phyloP scores from a whole-genome alignment of 2,329 filamentous ascomycete genomes.

The Teratosphaeria gauchensis region DNA sequence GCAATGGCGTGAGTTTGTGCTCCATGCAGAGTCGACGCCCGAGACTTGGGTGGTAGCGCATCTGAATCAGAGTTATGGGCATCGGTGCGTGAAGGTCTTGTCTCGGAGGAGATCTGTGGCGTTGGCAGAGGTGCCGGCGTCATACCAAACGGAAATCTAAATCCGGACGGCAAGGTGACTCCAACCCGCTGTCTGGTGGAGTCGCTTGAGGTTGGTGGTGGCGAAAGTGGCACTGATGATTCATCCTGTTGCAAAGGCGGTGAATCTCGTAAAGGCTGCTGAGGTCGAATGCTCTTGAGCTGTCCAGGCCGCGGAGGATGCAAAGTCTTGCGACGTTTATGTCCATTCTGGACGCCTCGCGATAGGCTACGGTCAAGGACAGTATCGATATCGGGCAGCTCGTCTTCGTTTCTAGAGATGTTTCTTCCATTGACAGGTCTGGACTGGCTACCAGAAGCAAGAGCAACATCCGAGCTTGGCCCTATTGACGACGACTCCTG shows the following conservation, averaged over 20 bases:
- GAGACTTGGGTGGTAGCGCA: not conserved
- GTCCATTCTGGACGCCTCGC: constrained; percentile 8
- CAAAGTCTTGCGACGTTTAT: constrained; percentile 14
- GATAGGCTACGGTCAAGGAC: constrained; percentile 9
- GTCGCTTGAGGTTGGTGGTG: constrained; percentile 23
- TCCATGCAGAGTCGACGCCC: not conserved
- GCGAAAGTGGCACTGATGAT: constrained; percentile 34
- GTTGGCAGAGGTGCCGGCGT: constrained; percentile 19
- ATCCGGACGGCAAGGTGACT: constrained; percentile 8
- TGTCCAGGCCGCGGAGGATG: not conserved
- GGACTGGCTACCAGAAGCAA: not conserved
- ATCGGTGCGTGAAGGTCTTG: not conserved
- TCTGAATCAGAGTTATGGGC: constrained; percentile 1
- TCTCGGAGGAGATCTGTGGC: constrained; percentile 22
- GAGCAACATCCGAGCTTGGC: not conserved
- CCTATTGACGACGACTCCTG: not conserved
- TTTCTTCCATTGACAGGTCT: not conserved
- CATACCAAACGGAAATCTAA: constrained; percentile 13
- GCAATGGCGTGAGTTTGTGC: not conserved
- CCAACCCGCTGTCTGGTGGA: not conserved
- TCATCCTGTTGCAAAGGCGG: constrained; percentile 14
- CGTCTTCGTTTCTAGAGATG: constrained; percentile 12
- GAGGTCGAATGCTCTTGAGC: not conserved
- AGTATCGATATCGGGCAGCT: constrained; percentile 20
- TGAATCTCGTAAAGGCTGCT: not conserved